phyloP scores from a whole-genome alignment of 2,329 filamentous ascomycete species.

The Celoporthe dispersa region DNA sequence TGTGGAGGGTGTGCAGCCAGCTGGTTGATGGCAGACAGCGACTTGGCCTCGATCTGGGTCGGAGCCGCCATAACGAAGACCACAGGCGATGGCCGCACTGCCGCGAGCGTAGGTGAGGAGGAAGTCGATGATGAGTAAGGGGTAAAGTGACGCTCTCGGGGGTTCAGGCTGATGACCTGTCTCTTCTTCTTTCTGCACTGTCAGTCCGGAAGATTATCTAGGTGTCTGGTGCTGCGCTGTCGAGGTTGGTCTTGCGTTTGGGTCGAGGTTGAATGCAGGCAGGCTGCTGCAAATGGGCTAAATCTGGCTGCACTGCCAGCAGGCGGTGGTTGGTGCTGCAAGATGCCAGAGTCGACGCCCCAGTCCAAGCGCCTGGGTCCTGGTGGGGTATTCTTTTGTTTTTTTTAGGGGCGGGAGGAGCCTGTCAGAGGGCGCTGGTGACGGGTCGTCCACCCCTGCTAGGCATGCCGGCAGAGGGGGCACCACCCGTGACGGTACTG shows the following conservation, averaged over 20 bases:
- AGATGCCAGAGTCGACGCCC: background rate
- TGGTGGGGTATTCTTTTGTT: background rate
- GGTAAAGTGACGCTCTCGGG: background rate
- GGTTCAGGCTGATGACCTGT: background rate
- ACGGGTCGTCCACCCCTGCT: background rate
- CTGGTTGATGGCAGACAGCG: conserved; percentile 76
- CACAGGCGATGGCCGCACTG: background rate
- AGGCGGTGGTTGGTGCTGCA: background rate
- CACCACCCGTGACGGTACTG: background rate
- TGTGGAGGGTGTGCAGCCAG: conserved; percentile 86
- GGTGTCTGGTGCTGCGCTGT: background rate
- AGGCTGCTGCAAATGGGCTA: background rate
- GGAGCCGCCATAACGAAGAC: conserved; percentile 35
- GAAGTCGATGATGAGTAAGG: background rate
- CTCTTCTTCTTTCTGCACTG: background rate
- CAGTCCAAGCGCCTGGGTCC: conserved; percentile 2
- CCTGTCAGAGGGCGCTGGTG: background rate
- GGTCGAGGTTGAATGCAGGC: background rate
- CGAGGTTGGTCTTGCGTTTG: background rate
- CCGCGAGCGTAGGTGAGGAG: background rate
- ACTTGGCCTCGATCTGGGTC: conserved; percentile 73
- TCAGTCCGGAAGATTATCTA: background rate
- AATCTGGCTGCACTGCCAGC: background rate
- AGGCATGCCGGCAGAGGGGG: background rate
- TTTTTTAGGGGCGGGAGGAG: background rate